phyloP scores from a whole-genome alignment of 495 filamentous ascomycete genomes.

The Daldinia grandis region DNA sequence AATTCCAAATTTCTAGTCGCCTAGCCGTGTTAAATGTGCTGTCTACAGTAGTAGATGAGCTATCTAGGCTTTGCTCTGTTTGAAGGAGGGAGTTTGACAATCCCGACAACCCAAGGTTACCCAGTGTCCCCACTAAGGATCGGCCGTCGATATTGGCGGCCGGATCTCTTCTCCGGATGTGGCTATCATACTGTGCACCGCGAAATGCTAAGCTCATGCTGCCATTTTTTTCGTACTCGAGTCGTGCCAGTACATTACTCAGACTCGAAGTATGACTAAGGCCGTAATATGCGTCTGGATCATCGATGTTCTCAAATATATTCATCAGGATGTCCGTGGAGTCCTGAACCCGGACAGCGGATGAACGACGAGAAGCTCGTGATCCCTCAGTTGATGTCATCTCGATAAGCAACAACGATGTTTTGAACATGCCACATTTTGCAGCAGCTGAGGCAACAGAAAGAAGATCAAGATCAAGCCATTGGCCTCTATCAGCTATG shows the following conservation, averaged over 20 bases:
- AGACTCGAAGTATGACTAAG: constrained; percentile 80
- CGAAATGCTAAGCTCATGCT: constrained; percentile 89
- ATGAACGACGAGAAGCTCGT: constrained; percentile 72
- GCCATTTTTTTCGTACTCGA: constrained; percentile 92
- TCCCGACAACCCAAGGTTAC: constrained; percentile 73
- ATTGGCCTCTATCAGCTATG: constrained; percentile 77
- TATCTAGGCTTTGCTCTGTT: constrained; percentile 64
- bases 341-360: constrained; percentile 63
- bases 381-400: constrained; percentile 65
- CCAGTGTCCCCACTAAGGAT: constrained; percentile 68
- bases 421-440: constrained; percentile 84
- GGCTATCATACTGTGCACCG: constrained; percentile 89
- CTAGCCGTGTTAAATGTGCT: constrained; percentile 82
- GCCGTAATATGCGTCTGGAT: constrained; percentile 97
- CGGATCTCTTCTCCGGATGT: constrained; percentile 64
- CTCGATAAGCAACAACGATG: constrained; percentile 84
- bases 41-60: constrained; percentile 64
- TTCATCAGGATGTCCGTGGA: constrained; percentile 74
- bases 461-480: constrained; percentile 84
- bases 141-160: constrained; percentile 55
- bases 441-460: constrained; percentile 79
- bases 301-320: constrained; percentile 90
- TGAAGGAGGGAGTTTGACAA: constrained; percentile 77
- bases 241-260: constrained; percentile 74
- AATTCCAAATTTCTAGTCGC: constrained; percentile 91